Percentiles rank a stretch among this genome's conserved stretches.
Conservation (phyloP, 345 rosid species). For the Diplotaxis tenuifolia region DNA sequence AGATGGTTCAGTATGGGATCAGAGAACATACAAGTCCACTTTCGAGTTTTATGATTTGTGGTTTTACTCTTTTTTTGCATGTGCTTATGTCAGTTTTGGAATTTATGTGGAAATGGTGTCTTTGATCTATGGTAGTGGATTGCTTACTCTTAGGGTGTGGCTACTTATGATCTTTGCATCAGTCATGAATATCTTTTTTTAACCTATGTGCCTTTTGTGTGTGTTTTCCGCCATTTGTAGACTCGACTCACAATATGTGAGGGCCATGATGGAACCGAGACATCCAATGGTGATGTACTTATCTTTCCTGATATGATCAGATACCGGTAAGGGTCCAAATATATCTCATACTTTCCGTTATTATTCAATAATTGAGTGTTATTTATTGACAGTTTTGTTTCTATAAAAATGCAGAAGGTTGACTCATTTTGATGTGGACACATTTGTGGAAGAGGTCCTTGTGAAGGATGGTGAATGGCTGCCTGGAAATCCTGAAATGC, state of each 20-base stretch:
- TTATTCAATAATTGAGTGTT: conserved; percentile 15
- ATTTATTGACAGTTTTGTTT: conserved; percentile 15
- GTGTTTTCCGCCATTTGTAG: conserved; percentile 37
- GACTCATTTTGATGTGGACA: conserved; percentile 98
- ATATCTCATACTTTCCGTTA: neutral
- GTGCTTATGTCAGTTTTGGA: neutral
- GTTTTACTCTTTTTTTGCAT: neutral
- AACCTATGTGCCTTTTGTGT: neutral
- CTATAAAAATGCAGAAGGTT: conserved; percentile 72
- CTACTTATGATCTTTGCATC: neutral
- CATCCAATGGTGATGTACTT: conserved; percentile 94
- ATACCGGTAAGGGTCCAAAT: conserved; percentile 61
- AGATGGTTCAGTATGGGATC: neutral
- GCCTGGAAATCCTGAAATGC: conserved; percentile 83
- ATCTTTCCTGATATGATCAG: conserved; percentile 97
- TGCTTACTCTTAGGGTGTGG: neutral
- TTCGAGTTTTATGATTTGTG: neutral
- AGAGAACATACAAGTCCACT: neutral
- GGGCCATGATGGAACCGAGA: conserved; percentile 97
- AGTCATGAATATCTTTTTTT: neutral
- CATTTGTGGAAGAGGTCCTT: conserved; percentile 96
- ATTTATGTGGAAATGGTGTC: neutral
- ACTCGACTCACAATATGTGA: conserved; percentile 90
- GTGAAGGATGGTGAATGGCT: conserved; percentile 92
- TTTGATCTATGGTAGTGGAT: neutral